These are phyloP conservation scores for Cytidiella melzeri DNA, from an alignment of 768 basidiomycete genomes.

Conservation along the genomic window DNA sequence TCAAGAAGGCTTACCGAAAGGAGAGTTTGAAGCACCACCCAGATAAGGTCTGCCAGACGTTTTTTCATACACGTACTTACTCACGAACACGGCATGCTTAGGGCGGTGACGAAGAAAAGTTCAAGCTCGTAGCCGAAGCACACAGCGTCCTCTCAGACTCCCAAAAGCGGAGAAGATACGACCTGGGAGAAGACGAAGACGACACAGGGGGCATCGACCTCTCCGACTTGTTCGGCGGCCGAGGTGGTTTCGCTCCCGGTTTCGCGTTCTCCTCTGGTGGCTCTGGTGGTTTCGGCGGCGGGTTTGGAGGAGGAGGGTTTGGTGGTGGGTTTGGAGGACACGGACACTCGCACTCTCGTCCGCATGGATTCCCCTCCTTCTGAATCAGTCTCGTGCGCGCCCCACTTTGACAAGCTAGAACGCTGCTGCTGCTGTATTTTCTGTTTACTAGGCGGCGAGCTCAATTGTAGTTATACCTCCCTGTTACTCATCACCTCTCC, in stretches of 20 bases:
- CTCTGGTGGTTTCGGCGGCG: conserved; percentile 24
- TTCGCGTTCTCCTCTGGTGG: conserved; percentile 47
- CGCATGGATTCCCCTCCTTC: no score
- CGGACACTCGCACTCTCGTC: not conserved
- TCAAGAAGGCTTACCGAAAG: conserved; percentile 88
- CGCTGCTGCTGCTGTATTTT: no score
- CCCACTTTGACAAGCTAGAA: no score
- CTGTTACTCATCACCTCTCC: no score
- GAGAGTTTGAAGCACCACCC: conserved; percentile 84
- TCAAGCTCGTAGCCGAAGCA: conserved; percentile 85
- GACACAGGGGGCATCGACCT: conserved; percentile 42
- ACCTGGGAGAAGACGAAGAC: conserved; percentile 70
- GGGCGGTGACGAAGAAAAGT: conserved; percentile 95
- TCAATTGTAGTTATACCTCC: no score
- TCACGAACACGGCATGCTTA: conserved; percentile 22
- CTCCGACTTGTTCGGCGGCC: conserved; percentile 45
- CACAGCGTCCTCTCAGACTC: conserved; percentile 79
- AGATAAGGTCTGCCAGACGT: conserved; percentile 54
- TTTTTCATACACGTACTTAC: not conserved
- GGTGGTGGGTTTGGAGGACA: conserved; percentile 7
- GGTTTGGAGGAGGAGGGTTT: conserved; percentile 16
- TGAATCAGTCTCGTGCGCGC: no score
- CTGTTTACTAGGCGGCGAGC: no score
- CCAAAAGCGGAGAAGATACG: conserved; percentile 64
- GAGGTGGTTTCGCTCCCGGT: not conserved